Evolutionary conservation across 108 stramenopile species (phyloP), one percentile per base, ranked within the genome.

Genomic region (Cyclostephanos tholiformis): DNA sequence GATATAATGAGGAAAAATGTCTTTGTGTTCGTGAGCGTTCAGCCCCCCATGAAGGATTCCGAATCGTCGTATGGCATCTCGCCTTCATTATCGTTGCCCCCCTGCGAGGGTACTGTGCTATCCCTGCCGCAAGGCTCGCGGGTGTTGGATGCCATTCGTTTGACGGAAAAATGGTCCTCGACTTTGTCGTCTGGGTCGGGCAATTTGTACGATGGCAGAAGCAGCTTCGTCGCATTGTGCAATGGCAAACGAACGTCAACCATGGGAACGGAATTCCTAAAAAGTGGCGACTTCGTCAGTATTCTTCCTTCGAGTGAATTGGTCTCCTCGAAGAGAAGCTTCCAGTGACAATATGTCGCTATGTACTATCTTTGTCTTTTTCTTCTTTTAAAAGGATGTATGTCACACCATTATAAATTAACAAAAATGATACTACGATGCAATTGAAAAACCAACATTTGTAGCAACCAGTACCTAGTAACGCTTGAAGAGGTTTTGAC

Each of bases 101-200:
- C 49, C 51, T 22, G 65, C 6, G 73, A 85, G 32, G 89, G 89
- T 17, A 85, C 82, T 23, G 85, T 93, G 5, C 43, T 93, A 50
- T 85, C 89, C 23, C 72, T 93, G 9, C 92, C 92, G 0, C 75
- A 86, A 29, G 92, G 92, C 63, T 83, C 92, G n/a, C 77, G 84
- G 36, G 84, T 93, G 26, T 66, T 93, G 43, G 92, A 90, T 81
- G 92, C 87, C 17, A 64, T 93, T 43, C 86, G 88, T 11, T 74
- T 86, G 46, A 74, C 77, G 20, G 89, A 87, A 16, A 79, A 73
- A 41, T 65, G 58, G 66, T 71, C 44, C 39, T 69, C 67, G 38
- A 30, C 65, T 3, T 27, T 62, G 26, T 11, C 50, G 38, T 41
- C 41, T 41, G 60, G 55, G 74, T 38, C 53, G 46, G 71, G 23